phyloP scores from a whole-genome alignment of 1,284 basidiomycete species.

The Tremellales sp. region DNA sequence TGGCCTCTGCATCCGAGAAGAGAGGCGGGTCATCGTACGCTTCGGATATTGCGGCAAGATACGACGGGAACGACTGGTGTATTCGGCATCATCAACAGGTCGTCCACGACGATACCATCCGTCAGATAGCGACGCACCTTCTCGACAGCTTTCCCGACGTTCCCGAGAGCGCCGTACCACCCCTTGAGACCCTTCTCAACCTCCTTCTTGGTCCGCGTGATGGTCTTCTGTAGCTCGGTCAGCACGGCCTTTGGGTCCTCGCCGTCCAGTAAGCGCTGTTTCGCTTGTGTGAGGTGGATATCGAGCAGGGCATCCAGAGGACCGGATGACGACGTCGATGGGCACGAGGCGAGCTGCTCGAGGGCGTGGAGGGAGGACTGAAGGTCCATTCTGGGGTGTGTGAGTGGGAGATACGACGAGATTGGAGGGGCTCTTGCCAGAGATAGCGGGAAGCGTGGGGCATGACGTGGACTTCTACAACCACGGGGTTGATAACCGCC shows the following conservation, averaged over 20 bases:
- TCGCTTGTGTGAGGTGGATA: constrained; percentile 57
- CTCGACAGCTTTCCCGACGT: constrained; percentile 77
- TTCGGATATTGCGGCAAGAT: constrained; percentile 36
- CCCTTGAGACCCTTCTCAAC: constrained; percentile 84
- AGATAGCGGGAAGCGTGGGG: too few species aligned
- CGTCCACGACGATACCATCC: background rate
- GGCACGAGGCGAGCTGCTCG: constrained; percentile 51
- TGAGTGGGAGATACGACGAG: background rate
- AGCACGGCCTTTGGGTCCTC: constrained; percentile 57
- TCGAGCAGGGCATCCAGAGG: constrained; percentile 67
- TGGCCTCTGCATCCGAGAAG: constrained; percentile 33
- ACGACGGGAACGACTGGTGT: constrained; percentile 40
- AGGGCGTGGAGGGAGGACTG: constrained; percentile 34
- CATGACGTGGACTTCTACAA: background rate
- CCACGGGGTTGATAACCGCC: background rate
- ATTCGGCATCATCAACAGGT: constrained; percentile 6
- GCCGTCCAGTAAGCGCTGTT: constrained; percentile 57
- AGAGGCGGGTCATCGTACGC: constrained; percentile 44
- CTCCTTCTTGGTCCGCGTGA: constrained; percentile 72
- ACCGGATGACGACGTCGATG: constrained; percentile 58
- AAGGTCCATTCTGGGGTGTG: constrained; percentile 29
- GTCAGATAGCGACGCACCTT: constrained; percentile 58
- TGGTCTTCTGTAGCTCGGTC: constrained; percentile 55
- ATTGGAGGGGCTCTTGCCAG: background rate
- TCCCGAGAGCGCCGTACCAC: constrained; percentile 68